Base-by-base conservation (phyloP, 176 grass and related monocot species). In the Hordeum vulgare region DNA sequence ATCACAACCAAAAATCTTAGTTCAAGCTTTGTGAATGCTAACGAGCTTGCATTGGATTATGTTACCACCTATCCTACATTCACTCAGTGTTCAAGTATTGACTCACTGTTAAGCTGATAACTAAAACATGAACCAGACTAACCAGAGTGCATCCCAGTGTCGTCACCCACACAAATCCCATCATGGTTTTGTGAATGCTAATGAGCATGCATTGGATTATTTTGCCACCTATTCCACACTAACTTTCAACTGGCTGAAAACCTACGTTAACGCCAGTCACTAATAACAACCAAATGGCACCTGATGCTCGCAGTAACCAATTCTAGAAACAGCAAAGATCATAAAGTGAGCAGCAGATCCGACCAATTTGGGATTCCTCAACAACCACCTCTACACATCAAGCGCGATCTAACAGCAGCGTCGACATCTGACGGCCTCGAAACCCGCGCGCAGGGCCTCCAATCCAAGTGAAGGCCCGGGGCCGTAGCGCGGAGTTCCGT, bases 261-360 rank as follows among this genome's bases (percentile, higher is more conserved):
- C 28, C 79, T 69, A 7, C 2, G 9, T 23, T 7, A 23, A 81
- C 49, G 44, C 5, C 39, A 61, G 62, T 25, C 51, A 70, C 12
- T 21, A 59, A 39, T 36, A 13, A 39, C 7, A 77, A 26, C 24
- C 6, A 76, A 33, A 74, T 41, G 37, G 54, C 23, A 44, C 23
- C 6, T 62, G 44, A 11, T 11, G 11, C 25, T 29, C 17, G 7
- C 20, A 35, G 45, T 29, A 24, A 74, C 45, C 7, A 83, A 85
- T 81, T 35, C 69, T 26, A 20, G 13, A 56, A 62, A 44, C 64
- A 81, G 63, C 27, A 75, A 17, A 62, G 20, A 81, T 71, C 5
- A 68, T 18, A 70, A 34, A 68, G 26, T 12, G 69, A 76, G 13
- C 51, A 85, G 39, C 78, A 81, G 82, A 89, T 89, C 83, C 63